Percentiles rank a stretch among this genome's conserved stretches.
Evolutionary conservation across 768 basidiomycete species (phyloP).

Genomic region (Gymnopilus dilepis): DNA sequence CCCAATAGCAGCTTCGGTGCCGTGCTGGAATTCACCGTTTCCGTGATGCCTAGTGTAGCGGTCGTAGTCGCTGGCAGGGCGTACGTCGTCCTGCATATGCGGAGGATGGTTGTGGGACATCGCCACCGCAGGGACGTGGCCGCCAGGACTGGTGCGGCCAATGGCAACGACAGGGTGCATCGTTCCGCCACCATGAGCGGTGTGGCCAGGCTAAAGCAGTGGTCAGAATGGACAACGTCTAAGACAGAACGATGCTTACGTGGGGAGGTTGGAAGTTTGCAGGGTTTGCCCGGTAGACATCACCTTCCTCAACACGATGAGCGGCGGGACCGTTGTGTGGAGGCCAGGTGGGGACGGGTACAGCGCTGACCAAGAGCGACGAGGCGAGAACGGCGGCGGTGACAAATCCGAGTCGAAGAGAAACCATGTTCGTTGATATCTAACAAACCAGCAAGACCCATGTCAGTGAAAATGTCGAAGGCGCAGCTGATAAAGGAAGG

Average conservation of each 20-base stretch:
- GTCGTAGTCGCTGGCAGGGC: neutral
- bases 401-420: neutral
- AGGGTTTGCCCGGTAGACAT: neutral
- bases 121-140: neutral
- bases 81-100: neutral
- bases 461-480: neutral
- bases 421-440: slow-evolving; percentile 4
- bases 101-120: neutral
- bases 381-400: neutral
- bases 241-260: neutral
- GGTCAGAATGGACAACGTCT: neutral
- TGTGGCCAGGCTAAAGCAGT: neutral
- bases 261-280: neutral
- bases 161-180: neutral
- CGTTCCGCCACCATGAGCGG: neutral
- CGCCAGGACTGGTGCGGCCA: neutral
- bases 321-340: neutral
- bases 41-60: neutral
- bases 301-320: neutral
- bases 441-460: neutral
- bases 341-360: neutral
- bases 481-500: neutral
- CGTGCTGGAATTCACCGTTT: neutral
- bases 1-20: neutral
- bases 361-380: slow-evolving; percentile 3